Evolutionary conservation across 257 asterid species (phyloP).

Genomic region (Nyctanthes arbortristis): DNA sequence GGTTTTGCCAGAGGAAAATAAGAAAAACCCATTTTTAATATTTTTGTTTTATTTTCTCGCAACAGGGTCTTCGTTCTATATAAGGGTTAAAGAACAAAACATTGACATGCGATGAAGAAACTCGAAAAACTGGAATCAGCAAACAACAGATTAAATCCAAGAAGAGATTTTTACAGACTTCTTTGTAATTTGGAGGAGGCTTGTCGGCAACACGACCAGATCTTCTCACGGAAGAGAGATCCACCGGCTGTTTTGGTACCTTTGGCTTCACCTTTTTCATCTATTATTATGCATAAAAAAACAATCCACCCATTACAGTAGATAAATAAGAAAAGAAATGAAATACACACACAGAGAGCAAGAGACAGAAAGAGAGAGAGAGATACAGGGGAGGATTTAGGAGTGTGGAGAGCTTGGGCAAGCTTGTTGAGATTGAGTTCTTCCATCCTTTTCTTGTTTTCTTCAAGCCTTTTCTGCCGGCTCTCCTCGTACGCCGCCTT

Average conservation of each 20-base stretch:
- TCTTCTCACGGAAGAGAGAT: constrained; percentile 46
- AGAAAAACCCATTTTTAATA: no score
- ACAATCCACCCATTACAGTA: no score
- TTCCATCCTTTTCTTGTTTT: constrained; percentile 73
- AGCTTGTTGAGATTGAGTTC: constrained; percentile 67
- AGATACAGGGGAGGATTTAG: constrained; percentile 64
- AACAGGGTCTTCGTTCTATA: no score
- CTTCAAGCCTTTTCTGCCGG: constrained; percentile 60
- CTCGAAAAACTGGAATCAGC: no score
- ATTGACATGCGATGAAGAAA: no score
- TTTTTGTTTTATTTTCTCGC: no score
- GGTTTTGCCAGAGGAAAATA: no score
- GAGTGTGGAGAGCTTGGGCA: constrained; percentile 48
- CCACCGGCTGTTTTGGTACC: constrained; percentile 42
- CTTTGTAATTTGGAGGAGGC: constrained; percentile 65
- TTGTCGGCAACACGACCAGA: constrained; percentile 61
- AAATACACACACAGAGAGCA: no score
- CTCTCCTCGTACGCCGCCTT: constrained; percentile 52
- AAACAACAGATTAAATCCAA: no score
- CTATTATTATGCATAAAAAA: constrained; percentile 26
- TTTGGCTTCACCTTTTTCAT: constrained; percentile 68
- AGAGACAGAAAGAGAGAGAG: not conserved
- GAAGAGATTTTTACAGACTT: constrained; percentile 45
- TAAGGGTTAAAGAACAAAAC: no score
- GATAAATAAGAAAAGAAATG: no score